A percentile compares a stretch with the other conserved stretches of the same genome.
These are phyloP conservation scores for Pseudogymnoascus sp. DNA, from an alignment of 2,329 filamentous ascomycete genomes.

Conservation along the genomic window DNA sequence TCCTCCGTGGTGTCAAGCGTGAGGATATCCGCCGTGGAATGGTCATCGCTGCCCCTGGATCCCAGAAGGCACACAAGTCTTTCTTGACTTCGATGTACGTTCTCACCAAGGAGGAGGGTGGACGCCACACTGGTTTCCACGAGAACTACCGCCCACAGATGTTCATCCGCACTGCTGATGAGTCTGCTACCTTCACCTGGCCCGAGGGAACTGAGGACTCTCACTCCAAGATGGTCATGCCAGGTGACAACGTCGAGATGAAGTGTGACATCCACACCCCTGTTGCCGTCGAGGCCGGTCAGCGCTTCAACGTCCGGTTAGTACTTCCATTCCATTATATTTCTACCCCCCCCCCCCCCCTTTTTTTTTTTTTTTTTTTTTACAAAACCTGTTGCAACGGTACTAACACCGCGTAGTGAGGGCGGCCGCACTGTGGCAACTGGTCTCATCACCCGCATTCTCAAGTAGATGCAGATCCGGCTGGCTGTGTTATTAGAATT, in stretches of 20 bases:
- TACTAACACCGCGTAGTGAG: slow-evolving; percentile 41
- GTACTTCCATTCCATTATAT: neutral
- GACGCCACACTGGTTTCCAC: slow-evolving; percentile 90
- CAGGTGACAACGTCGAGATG: slow-evolving; percentile 99
- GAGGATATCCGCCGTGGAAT: slow-evolving; percentile 93
- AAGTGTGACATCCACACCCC: slow-evolving; percentile 76
- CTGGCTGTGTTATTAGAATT: slow-evolving; percentile 2
- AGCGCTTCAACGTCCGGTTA: slow-evolving; percentile 87
- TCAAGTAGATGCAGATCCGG: slow-evolving; percentile 30
- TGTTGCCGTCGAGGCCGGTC: slow-evolving; percentile 79
- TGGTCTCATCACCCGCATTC: slow-evolving; percentile 69
- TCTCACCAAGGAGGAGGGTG: slow-evolving; percentile 94
- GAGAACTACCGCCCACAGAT: slow-evolving; percentile 96
- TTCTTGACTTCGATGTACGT: slow-evolving; percentile 97
- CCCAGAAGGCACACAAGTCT: slow-evolving; percentile 77
- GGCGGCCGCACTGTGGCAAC: slow-evolving; percentile 85
- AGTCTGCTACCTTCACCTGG: slow-evolving; percentile 72
- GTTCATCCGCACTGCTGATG: slow-evolving; percentile 86
- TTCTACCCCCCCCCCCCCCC: neutral
- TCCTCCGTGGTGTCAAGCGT: slow-evolving; percentile 90
- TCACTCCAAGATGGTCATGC: slow-evolving; percentile 79
- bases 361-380: too few species aligned
- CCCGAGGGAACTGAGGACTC: slow-evolving; percentile 72
- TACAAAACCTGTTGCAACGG: neutral
- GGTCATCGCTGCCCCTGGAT: slow-evolving; percentile 79